Base-by-base conservation (phyloP, 2,329 filamentous ascomycete species). In the Stagonosporopsis vannaccii region DNA sequence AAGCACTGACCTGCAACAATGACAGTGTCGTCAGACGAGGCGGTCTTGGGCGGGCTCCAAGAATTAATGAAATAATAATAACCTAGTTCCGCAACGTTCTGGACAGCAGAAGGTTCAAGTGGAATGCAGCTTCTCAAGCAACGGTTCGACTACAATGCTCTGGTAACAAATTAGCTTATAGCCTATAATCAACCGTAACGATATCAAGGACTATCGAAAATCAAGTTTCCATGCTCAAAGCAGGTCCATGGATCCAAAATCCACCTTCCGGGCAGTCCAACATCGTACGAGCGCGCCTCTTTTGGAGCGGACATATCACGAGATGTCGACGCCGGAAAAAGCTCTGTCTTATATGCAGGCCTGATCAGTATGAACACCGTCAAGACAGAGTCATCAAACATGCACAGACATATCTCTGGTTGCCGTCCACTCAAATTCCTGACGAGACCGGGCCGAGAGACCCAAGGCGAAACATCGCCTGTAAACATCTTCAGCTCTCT, bases 231-330 rank as follows among this genome's bases (percentile, higher is more conserved):
- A 47, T 47, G 44, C 44, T 39, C 12, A 47, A 33, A 13, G 44
- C 44, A 12, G 44, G 44, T 23, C 39, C 28, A 6, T 47, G 44
- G 44, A 47, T 47, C 44, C n/a, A 33, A 47, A 23, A 12, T 47
- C n/a, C 33, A 47, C n/a, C 44, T 47, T 9, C 44, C 44, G 11
- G 44, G 44, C 4, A 47, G 39, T 17, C 32, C 32, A 5, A 35
- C 32, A 4, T 35, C 32, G 5, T 35, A 35, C 9, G 32, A 35
- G 32, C 32, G 11, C 11, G 32, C 32, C 6, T 35, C 32, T 6
- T 35, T 35, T 15, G n/a, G 32, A 35, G 5, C 17, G n/a, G 32
- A 35, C 17, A 9, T 35, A 6, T 11, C 32, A 17, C 6, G 32
- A 35, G 32, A 35, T 35, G n/a, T n/a, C n/a, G n/a, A n/a, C n/a